Evolutionary conservation across 257 asterid species (phyloP).

Genomic region (Buddleja alternifolia): DNA sequence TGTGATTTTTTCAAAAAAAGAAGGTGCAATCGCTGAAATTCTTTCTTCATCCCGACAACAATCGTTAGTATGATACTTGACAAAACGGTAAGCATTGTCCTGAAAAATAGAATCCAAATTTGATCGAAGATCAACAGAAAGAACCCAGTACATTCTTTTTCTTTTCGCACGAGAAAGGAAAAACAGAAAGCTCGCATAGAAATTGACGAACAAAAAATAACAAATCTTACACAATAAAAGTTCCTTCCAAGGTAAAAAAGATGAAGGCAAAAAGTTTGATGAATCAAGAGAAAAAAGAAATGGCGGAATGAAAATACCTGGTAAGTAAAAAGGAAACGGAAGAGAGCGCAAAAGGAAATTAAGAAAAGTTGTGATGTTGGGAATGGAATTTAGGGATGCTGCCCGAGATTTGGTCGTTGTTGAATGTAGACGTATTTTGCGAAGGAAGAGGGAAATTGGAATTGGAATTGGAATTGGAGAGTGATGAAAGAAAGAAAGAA

Average conservation of each 20-base stretch:
- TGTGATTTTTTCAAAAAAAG: not conserved
- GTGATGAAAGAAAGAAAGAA: constrained; percentile 5
- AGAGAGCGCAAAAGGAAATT: not conserved
- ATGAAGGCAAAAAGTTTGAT: not conserved
- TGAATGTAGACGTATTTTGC: constrained; percentile 50
- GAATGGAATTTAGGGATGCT: constrained; percentile 3
- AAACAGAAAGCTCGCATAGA: constrained; percentile 12
- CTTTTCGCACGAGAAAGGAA: not conserved
- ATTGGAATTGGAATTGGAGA: not conserved
- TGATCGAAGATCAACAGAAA: constrained; percentile 3
- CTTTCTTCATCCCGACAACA: not conserved
- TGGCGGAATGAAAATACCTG: constrained; percentile 27
- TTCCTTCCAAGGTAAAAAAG: not conserved
- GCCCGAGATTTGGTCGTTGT: constrained; percentile 18
- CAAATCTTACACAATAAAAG: not conserved
- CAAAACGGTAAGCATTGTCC: constrained; percentile 5
- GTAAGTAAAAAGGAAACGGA: not conserved
- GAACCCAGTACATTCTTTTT: constrained; percentile 10
- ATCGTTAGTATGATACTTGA: not conserved
- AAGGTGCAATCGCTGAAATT: not conserved
- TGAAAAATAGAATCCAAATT: not conserved
- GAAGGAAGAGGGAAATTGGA: constrained; percentile 19
- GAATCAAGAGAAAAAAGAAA: not conserved
- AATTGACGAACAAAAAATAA: not conserved
- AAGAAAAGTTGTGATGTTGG: not conserved